These are phyloP conservation scores for Fusarium hainanense DNA, from an alignment of 2,329 filamentous ascomycete genomes.

Conservation along the genomic window DNA sequence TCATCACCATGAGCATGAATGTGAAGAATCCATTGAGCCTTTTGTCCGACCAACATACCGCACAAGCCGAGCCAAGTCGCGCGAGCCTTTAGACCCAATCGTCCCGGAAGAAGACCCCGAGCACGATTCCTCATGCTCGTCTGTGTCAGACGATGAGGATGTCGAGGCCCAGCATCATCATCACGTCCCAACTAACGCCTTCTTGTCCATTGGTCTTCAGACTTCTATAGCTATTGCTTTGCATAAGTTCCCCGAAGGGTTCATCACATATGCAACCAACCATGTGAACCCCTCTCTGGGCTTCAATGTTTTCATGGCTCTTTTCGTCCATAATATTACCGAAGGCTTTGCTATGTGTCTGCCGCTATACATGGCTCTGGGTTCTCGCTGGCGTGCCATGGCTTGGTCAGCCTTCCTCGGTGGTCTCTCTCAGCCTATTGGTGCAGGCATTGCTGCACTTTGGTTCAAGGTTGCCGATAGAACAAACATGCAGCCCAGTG, in stretches of 20 bases:
- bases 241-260: constrained; percentile 91
- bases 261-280: constrained; percentile 96
- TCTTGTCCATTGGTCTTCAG: constrained; percentile 93
- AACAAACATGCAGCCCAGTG: constrained; percentile 61
- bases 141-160: constrained; percentile 55
- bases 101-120: constrained; percentile 41
- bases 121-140: constrained; percentile 44
- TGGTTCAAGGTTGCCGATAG: constrained; percentile 81
- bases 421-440: constrained; percentile 86
- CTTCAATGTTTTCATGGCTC: constrained; percentile 90
- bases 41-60: constrained; percentile 50
- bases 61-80: constrained; percentile 54
- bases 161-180: constrained; percentile 80
- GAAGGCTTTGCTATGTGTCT: constrained; percentile 96
- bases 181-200: constrained; percentile 93
- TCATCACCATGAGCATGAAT: constrained; percentile 41
- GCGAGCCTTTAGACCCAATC: constrained; percentile 49
- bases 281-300: constrained; percentile 92
- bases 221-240: constrained; percentile 94
- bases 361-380: constrained; percentile 90
- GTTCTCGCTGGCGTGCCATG: constrained; percentile 83
- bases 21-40: constrained; percentile 38
- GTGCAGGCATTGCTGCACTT: constrained; percentile 83
- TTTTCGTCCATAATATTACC: constrained; percentile 98
- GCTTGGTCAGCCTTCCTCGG: constrained; percentile 85